phyloP scores from a whole-genome alignment of 176 grass and related monocot genomes.

The Tuctoria greenei region DNA sequence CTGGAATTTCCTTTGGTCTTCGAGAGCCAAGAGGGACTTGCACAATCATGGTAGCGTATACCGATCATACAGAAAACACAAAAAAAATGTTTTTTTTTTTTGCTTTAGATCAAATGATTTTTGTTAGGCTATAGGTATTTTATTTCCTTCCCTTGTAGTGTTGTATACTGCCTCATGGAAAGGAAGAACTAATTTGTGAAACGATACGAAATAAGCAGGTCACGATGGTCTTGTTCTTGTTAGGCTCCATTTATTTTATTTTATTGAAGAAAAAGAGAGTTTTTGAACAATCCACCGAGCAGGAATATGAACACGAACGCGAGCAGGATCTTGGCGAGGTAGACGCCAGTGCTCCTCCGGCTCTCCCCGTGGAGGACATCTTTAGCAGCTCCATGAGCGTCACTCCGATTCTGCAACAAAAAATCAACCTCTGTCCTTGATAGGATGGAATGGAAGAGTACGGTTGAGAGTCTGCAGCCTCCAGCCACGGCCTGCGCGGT shows the following conservation, averaged over 20 bases:
- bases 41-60: conserved; percentile 20
- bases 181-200: neutral
- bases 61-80: conserved; percentile 5
- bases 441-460: neutral
- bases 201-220: too few relatives aligned
- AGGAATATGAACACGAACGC: conserved; percentile 76
- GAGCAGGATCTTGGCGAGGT: conserved; percentile 60
- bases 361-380: neutral
- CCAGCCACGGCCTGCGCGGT: conserved; percentile 49
- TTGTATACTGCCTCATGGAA: conserved; percentile 35
- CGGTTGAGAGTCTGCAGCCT: conserved; percentile 53
- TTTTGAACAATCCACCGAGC: conserved; percentile 63
- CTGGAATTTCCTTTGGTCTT: conserved; percentile 12
- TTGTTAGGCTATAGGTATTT: conserved; percentile 50
- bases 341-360: conserved; percentile 16
- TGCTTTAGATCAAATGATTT: conserved; percentile 42
- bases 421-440: neutral
- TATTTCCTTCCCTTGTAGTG: conserved; percentile 30
- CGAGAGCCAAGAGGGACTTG: conserved; percentile 12
- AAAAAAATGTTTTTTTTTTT: neutral
- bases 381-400: conserved; percentile 30
- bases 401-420: conserved; percentile 40
- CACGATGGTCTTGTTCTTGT: too few relatives aligned
- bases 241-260: too few relatives aligned
- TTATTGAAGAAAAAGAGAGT: too few relatives aligned